Percentiles rank a stretch among this genome's conserved stretches.
Evolutionary conservation across 768 basidiomycete species (phyloP).

Genomic region (Phanerochaete carnosa): DNA sequence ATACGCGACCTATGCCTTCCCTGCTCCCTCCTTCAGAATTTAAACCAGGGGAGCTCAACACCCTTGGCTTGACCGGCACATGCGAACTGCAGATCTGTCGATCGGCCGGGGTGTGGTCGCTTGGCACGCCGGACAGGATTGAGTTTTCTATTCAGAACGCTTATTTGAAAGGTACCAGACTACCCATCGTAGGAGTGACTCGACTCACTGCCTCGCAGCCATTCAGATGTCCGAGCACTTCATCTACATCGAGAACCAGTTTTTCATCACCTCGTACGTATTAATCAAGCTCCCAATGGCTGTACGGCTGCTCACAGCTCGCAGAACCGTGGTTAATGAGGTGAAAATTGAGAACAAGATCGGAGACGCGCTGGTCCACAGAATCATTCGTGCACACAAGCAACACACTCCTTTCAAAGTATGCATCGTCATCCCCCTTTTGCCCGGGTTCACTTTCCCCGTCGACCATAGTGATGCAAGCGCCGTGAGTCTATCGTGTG

Average conservation of each 20-base stretch:
- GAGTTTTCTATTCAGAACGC: constrained; percentile 96
- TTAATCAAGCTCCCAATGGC: background rate
- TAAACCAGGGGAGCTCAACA: constrained; percentile 70
- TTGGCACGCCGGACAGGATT: constrained; percentile 80
- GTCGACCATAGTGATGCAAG: constrained; percentile 92
- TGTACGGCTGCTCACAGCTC: background rate
- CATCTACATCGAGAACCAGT: constrained; percentile 97
- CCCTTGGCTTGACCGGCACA: constrained; percentile 86
- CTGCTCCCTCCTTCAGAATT: constrained; percentile 93
- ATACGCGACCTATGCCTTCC: constrained; percentile 90
- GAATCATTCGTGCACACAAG: constrained; percentile 84
- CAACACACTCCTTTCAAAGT: constrained; percentile 87
- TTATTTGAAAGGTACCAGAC: constrained; percentile 71
- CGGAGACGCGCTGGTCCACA: constrained; percentile 88
- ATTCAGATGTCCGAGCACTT: constrained; percentile 95
- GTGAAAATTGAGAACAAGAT: constrained; percentile 89
- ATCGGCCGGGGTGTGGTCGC: constrained; percentile 93
- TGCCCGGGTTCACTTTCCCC: constrained; percentile 92
- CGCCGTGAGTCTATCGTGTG: constrained; percentile 52
- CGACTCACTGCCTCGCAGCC: constrained; percentile 39
- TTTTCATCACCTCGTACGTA: constrained; percentile 83
- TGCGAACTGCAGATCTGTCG: constrained; percentile 97
- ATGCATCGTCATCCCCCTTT: constrained; percentile 85
- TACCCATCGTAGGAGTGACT: background rate
- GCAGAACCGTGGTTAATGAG: constrained; percentile 80